A percentile compares a stretch with the other conserved stretches of the same genome.
phyloP scores from a whole-genome alignment of 306 rosid genomes.

The Lablab purpureus region DNA sequence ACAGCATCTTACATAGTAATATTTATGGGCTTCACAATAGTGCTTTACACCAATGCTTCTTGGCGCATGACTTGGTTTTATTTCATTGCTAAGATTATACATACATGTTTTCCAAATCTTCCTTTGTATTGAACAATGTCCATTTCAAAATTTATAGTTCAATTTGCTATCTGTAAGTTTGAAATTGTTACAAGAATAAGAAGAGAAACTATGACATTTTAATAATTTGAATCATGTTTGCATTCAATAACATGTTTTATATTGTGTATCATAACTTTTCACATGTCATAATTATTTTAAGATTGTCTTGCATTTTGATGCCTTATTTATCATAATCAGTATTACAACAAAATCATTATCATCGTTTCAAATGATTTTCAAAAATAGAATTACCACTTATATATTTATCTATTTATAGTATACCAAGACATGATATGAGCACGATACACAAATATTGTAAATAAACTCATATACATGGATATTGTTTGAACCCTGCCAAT shows the following conservation, averaged over 20 bases:
- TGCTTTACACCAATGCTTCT: background rate
- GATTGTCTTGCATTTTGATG: background rate
- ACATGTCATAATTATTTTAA: background rate
- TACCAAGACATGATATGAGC: too few species aligned
- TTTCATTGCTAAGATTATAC: background rate
- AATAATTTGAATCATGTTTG: background rate
- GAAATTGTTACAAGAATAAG: background rate
- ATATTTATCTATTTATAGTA: too few species aligned
- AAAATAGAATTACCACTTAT: too few species aligned
- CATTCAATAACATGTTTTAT: background rate
- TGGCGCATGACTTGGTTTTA: constrained; percentile 35
- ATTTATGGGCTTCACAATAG: background rate
- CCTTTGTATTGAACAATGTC: constrained; percentile 20
- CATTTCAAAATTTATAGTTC: background rate
- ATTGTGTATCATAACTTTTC: background rate
- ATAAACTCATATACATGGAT: too few species aligned
- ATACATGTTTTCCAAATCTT: constrained; percentile 13
- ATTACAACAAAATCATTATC: too few species aligned
- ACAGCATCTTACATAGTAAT: background rate
- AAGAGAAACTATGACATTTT: background rate
- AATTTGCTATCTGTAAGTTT: background rate
- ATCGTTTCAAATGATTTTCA: too few species aligned
- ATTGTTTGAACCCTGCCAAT: too few species aligned
- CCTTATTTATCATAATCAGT: too few species aligned
- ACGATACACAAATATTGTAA: too few species aligned